Evolutionary conservation across 768 basidiomycete species (phyloP).

Genomic region (Suillus clintonianus): DNA sequence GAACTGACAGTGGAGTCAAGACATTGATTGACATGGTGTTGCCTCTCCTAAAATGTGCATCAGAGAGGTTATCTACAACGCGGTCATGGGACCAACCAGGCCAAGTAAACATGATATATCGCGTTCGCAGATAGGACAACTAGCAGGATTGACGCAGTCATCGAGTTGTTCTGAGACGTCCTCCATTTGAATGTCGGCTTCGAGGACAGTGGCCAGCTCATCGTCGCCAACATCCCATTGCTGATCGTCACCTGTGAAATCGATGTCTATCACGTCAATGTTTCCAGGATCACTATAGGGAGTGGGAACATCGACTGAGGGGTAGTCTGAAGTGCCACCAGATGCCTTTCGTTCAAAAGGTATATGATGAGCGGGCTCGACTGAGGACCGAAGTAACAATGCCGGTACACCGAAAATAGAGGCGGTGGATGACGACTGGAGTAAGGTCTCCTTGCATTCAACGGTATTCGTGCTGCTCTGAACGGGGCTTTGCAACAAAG

Average conservation of each 20-base stretch:
- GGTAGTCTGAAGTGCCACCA: neutral
- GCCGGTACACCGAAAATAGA: slow-evolving; percentile 21
- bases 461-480: neutral
- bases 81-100: slow-evolving; percentile 28
- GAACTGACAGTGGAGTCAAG: slow-evolving; percentile 38
- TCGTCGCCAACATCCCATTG: slow-evolving; percentile 80
- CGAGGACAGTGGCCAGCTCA: slow-evolving; percentile 47
- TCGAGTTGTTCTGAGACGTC: slow-evolving; percentile 16
- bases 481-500: slow-evolving; percentile 16
- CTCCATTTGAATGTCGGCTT: slow-evolving; percentile 26
- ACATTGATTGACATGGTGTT: slow-evolving; percentile 60
- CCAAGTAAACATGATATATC: slow-evolving; percentile 9
- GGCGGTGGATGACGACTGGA: neutral
- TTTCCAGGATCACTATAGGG: neutral
- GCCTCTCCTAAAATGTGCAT: slow-evolving; percentile 41
- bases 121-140: slow-evolving; percentile 29
- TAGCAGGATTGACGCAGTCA: neutral
- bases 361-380: neutral
- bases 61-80: slow-evolving; percentile 7
- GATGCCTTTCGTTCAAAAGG: neutral
- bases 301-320: neutral
- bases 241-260: slow-evolving; percentile 22
- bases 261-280: neutral
- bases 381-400: slow-evolving; percentile 14
- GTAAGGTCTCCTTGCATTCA: neutral